Conservation (phyloP, 345 rosid genomes). For the Eucalyptus virginea region DNA sequence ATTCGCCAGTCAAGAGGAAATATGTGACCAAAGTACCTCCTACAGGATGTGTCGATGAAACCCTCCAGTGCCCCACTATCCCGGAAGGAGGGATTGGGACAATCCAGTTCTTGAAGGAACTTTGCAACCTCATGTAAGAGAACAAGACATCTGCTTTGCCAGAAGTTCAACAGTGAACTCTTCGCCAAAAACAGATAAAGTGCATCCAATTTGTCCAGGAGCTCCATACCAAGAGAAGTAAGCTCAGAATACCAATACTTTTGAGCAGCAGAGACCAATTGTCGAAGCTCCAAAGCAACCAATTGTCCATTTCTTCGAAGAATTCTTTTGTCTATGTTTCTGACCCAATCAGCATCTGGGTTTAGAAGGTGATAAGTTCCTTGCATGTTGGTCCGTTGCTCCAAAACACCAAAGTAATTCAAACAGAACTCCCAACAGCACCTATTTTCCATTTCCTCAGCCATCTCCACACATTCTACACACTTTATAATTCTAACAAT, state of each 20-base stretch:
- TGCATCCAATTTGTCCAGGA: constrained; percentile 15
- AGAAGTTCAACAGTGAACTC: constrained; percentile 2
- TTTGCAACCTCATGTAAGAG: constrained; percentile 17
- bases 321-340: not conserved
- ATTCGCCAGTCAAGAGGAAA: constrained; percentile 22
- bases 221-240: constrained; percentile 17
- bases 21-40: constrained; percentile 1
- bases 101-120: constrained; percentile 11
- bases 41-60: not conserved
- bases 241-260: constrained; percentile 22
- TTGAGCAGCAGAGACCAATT: constrained; percentile 16
- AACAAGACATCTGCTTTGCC: not conserved
- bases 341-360: constrained; percentile 21
- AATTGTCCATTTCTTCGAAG: not conserved
- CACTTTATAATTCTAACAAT: constrained; percentile 4
- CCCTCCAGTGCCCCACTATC: not conserved
- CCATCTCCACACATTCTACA: not conserved
- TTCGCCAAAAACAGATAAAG: not conserved
- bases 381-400: not conserved
- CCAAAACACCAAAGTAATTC: constrained; percentile 30
- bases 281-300: constrained; percentile 1
- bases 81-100: not conserved
- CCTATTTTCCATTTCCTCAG: not conserved
- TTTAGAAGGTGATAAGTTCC: constrained; percentile 12
- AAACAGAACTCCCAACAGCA: constrained; percentile 23